Percentiles rank a stretch among this genome's conserved stretches.
Evolutionary conservation across 2,329 filamentous ascomycete genomes (phyloP).

Genomic region (Fusarium sp.): DNA sequence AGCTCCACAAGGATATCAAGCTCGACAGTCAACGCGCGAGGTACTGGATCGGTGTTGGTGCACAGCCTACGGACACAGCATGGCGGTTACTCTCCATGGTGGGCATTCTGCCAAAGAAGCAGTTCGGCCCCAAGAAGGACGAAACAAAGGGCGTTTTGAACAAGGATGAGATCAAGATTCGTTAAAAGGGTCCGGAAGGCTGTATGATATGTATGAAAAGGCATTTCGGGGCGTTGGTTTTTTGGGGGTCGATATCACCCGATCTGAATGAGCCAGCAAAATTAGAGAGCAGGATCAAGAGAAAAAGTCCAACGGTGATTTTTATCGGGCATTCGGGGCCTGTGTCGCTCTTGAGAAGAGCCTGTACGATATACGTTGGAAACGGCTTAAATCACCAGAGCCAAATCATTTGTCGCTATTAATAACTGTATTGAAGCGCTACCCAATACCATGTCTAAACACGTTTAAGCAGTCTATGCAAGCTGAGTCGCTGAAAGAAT

Average conservation of each 20-base stretch:
- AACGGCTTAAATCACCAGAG: conserved; percentile 5
- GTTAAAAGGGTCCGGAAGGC: conserved; percentile 33
- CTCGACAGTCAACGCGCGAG: conserved; percentile 83
- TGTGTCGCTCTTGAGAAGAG: background rate
- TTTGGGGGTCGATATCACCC: conserved; percentile 33
- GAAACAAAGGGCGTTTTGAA: conserved; percentile 46
- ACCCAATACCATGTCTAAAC: conserved; percentile 44
- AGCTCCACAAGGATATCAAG: conserved; percentile 90
- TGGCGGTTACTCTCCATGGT: conserved; percentile 91
- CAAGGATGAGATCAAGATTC: conserved; percentile 48
- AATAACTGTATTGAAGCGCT: conserved; percentile 40
- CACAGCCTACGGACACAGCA: conserved; percentile 90
- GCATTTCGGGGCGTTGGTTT: conserved; percentile 47
- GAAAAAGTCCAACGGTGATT: background rate
- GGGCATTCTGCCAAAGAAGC: conserved; percentile 55
- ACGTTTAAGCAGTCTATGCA: conserved; percentile 38
- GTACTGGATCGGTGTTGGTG: conserved; percentile 98
- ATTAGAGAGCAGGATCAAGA: conserved; percentile 1
- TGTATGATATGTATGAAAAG: conserved; percentile 49
- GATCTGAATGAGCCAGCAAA: conserved; percentile 15
- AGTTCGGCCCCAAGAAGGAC: conserved; percentile 51
- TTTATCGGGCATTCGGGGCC: background rate
- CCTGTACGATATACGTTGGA: conserved; percentile 35
- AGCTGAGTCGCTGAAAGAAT: conserved; percentile 34
- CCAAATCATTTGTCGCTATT: conserved; percentile 31